Evolutionary conservation across 2,329 filamentous ascomycete species (phyloP), one percentile per base, ranked within the genome.

Genomic region (Neofusicoccum sp.): DNA sequence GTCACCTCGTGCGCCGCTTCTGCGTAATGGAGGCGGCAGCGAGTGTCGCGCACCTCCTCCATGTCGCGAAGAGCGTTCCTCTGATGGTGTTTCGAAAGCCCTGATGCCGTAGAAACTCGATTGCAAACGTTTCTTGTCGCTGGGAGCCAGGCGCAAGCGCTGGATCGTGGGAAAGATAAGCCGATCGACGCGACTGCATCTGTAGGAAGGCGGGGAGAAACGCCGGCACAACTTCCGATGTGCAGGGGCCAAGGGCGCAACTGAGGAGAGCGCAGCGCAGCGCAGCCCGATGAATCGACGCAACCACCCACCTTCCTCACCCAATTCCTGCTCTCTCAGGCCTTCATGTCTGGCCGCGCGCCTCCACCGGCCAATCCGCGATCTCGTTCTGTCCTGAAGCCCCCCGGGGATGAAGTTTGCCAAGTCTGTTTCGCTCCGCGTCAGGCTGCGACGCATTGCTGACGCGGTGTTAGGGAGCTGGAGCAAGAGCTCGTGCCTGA

Each of bases 401-500:
- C 28, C 28, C n/a, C 38, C 30, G 43, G 36, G 43, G 2, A 86
- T 86, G 84, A 86, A 86, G 74, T 86, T 86, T 69, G 83, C 83
- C 72, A 86, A 86, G 84, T 85, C 71, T 61, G 76, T 72, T 41
- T 53, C 4, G 48, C 43, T 26, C 31, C 28, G 36, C 51, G 51
- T 33, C 31, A 30, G 36, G 26, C 58, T 63, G 61, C 20, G 30
- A 59, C 43, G 28, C 59, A 33, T 14, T 8, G 48, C 54, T 62
- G 54, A 62, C 60, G 11, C 20, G n/a, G 26, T 16, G 26, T 54
- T 61, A 86, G 84, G 72, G 91, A 96, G 78, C 83, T 96, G 64
- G 91, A 96, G 72, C 85, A 89, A 71, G 90, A 96, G 69, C 84
- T 92, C 58, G 91, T 97, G 65, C 93, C 93, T 71, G 93, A 98